These are phyloP conservation scores for Thermoascus crustaceus DNA, from an alignment of 2,329 filamentous ascomycete species.

Conservation along the genomic window DNA sequence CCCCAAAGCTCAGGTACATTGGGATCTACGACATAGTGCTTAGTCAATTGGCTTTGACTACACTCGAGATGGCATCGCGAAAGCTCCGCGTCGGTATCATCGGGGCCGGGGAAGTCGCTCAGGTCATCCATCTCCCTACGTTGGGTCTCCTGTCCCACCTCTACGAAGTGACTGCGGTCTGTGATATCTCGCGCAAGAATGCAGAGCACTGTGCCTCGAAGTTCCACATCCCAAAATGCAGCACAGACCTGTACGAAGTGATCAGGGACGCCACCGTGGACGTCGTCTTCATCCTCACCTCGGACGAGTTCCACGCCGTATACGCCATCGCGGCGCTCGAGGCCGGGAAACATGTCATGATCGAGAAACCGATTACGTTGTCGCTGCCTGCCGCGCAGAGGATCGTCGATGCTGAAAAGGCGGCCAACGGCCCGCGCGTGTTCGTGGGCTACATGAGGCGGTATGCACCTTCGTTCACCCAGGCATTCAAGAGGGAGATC, in stretches of 20 bases:
- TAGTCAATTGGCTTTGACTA: no score
- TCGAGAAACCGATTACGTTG: constrained; percentile 53
- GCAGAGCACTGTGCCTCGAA: constrained; percentile 7
- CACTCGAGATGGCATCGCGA: no score
- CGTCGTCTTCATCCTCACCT: constrained; percentile 47
- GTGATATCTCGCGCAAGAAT: constrained; percentile 32
- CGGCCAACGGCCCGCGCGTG: constrained; percentile 37
- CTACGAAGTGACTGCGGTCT: constrained; percentile 43
- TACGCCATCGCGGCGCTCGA: constrained; percentile 46
- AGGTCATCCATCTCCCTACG: constrained; percentile 48
- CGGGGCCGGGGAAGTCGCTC: constrained; percentile 36
- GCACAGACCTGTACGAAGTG: constrained; percentile 33
- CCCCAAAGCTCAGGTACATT: no score
- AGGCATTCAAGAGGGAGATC: constrained; percentile 47
- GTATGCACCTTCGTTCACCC: constrained; percentile 49
- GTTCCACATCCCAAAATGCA: constrained; percentile 21
- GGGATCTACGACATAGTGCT: no score
- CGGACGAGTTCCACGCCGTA: constrained; percentile 48
- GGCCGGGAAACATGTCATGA: constrained; percentile 48
- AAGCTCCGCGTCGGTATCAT: constrained; percentile 30
- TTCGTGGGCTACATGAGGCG: constrained; percentile 56
- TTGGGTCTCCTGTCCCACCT: constrained; percentile 37
- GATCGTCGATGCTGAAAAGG: constrained; percentile 44
- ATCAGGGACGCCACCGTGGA: constrained; percentile 39
- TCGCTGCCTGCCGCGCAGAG: constrained; percentile 38